Evolutionary conservation across 305 asterid species (phyloP).

Genomic region (Euphrasia arctica): DNA sequence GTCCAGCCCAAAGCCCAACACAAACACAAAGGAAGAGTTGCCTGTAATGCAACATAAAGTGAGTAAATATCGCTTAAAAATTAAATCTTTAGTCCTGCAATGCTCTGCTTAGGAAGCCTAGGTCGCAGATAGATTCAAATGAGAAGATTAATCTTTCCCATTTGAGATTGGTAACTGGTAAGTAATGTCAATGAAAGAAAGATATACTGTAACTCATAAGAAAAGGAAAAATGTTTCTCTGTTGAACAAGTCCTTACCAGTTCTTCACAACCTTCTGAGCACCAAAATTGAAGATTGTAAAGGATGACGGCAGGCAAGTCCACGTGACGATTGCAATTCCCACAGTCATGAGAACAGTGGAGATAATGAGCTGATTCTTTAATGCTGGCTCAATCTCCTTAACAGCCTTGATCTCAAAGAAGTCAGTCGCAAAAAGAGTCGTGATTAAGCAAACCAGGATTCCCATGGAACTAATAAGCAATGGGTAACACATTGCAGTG

Average conservation of each 20-base stretch:
- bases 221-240: neutral
- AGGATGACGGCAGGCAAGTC: conserved; percentile 3
- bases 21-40: conserved; percentile 3
- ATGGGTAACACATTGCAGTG: neutral
- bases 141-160: neutral
- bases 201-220: neutral
- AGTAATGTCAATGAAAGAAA: neutral
- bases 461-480: neutral
- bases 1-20: conserved; percentile 7
- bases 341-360: neutral
- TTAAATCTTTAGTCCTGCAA: neutral
- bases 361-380: conserved; percentile 4
- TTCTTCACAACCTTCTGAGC: neutral
- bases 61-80: neutral
- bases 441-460: conserved; percentile 2
- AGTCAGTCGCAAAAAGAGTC: conserved; percentile 3
- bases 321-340: conserved; percentile 5
- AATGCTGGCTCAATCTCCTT: conserved; percentile 8
- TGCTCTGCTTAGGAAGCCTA: neutral
- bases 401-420: conserved; percentile 4
- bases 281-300: neutral
- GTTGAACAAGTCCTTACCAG: neutral
- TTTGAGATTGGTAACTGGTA: neutral
- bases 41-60: neutral
- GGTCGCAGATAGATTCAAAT: neutral